phyloP scores from a whole-genome alignment of 2,329 filamentous ascomycete genomes.

The Escovopsis sp. region DNA sequence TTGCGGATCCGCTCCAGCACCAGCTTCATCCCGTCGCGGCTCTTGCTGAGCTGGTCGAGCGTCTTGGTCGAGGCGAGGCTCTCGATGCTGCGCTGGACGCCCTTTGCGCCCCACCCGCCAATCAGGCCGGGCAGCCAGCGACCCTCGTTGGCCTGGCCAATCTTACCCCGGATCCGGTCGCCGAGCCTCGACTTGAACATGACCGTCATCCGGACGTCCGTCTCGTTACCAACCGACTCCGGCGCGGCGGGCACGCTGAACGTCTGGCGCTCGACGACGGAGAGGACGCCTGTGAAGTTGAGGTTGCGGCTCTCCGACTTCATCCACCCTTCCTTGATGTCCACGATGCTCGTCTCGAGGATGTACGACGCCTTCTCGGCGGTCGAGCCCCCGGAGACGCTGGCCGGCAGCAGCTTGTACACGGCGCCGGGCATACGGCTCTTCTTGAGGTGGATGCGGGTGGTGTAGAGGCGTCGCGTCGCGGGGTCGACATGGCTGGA shows the following conservation, averaged over 20 bases:
- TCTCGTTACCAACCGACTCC: slow-evolving; percentile 25
- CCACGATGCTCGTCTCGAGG: slow-evolving; percentile 64
- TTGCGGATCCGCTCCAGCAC: slow-evolving; percentile 56
- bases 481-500: slow-evolving; percentile 54
- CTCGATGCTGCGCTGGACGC: slow-evolving; percentile 70
- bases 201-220: slow-evolving; percentile 59
- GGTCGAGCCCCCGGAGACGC: slow-evolving; percentile 47
- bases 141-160: slow-evolving; percentile 31
- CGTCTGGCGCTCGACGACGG: slow-evolving; percentile 60
- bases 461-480: slow-evolving; percentile 64
- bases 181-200: slow-evolving; percentile 59
- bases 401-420: slow-evolving; percentile 59
- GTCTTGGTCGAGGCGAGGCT: slow-evolving; percentile 64
- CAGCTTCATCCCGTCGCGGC: slow-evolving; percentile 68
- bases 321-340: slow-evolving; percentile 72
- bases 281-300: slow-evolving; percentile 68
- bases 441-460: slow-evolving; percentile 69
- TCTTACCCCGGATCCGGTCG: slow-evolving; percentile 45
- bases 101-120: slow-evolving; percentile 47
- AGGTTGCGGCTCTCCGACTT: slow-evolving; percentile 66
- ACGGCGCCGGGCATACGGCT: slow-evolving; percentile 62
- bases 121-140: slow-evolving; percentile 39
- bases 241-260: slow-evolving; percentile 35
- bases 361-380: slow-evolving; percentile 65
- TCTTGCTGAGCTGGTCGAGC: slow-evolving; percentile 63